Conservation (phyloP, 108 stramenopile genomes). For the Cyclotella choctawhatcheeana region DNA sequence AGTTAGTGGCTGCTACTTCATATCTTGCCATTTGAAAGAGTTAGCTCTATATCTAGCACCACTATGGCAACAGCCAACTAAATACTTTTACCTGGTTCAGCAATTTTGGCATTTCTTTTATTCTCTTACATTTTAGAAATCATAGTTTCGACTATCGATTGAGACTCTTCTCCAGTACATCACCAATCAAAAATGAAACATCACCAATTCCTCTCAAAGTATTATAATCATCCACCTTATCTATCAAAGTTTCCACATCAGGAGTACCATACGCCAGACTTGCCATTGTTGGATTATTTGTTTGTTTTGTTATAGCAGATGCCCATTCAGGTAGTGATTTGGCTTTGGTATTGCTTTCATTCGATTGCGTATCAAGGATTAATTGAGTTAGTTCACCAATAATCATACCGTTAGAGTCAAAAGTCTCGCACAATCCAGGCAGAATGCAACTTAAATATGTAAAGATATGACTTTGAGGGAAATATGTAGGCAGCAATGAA, state of each 20-base stretch:
- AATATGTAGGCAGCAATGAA: slow-evolving; percentile 62
- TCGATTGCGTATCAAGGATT: slow-evolving; percentile 7
- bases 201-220: slow-evolving; percentile 19
- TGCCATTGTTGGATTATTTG: slow-evolving; percentile 50
- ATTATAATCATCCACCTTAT: slow-evolving; percentile 37
- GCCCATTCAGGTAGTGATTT: slow-evolving; percentile 19
- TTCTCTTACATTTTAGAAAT: not conserved
- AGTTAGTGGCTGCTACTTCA: too few relatives aligned
- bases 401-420: slow-evolving; percentile 15
- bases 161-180: slow-evolving; percentile 36
- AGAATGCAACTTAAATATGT: slow-evolving; percentile 64
- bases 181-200: slow-evolving; percentile 23
- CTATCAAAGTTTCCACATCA: slow-evolving; percentile 30
- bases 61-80: too few relatives aligned
- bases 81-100: too few relatives aligned
- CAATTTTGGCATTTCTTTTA: too few relatives aligned
- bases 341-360: too few relatives aligned
- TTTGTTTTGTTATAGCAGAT: slow-evolving; percentile 17
- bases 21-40: too few relatives aligned
- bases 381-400: slow-evolving; percentile 21
- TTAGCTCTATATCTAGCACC: too few relatives aligned
- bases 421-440: slow-evolving; percentile 54
- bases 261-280: slow-evolving; percentile 57
- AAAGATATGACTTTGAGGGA: slow-evolving; percentile 61
- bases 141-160: slow-evolving; percentile 24